Conservation (phyloP, 345 rosid genomes). For the Lumnitzera racemosa region DNA sequence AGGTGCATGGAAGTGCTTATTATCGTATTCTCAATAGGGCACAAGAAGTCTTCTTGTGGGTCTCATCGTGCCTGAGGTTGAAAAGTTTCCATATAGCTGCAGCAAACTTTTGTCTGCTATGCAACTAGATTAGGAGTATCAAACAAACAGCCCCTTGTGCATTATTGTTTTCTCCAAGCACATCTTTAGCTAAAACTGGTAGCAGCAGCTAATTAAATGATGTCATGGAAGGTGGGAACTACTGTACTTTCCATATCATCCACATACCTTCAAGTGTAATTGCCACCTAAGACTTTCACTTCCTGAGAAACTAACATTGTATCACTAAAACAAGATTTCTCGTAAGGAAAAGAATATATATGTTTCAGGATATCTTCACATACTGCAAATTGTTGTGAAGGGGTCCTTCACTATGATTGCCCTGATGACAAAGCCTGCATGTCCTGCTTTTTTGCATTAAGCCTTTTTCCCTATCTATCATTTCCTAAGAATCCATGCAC, state of each 20-base stretch:
- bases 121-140: background rate
- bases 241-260: no score
- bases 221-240: no score
- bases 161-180: background rate
- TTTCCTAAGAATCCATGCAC: conserved; percentile 24
- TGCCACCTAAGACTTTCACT: no score
- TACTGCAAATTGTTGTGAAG: background rate
- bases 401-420: conserved; percentile 8
- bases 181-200: no score
- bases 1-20: no score
- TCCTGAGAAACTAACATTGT: no score
- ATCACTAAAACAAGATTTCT: no score
- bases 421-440: conserved; percentile 1
- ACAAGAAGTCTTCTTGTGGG: conserved; percentile 10
- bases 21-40: conserved; percentile 5
- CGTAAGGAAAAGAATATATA: background rate
- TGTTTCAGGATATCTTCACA: background rate
- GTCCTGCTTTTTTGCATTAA: conserved; percentile 7
- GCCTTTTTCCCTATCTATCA: conserved; percentile 8
- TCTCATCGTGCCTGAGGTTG: conserved; percentile 9
- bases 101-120: conserved; percentile 5
- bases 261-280: no score
- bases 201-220: no score
- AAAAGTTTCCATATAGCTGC: conserved; percentile 6
- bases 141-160: conserved; percentile 2